Base-by-base conservation (phyloP, 768 basidiomycete species). In the Kondoa subrosea region DNA sequence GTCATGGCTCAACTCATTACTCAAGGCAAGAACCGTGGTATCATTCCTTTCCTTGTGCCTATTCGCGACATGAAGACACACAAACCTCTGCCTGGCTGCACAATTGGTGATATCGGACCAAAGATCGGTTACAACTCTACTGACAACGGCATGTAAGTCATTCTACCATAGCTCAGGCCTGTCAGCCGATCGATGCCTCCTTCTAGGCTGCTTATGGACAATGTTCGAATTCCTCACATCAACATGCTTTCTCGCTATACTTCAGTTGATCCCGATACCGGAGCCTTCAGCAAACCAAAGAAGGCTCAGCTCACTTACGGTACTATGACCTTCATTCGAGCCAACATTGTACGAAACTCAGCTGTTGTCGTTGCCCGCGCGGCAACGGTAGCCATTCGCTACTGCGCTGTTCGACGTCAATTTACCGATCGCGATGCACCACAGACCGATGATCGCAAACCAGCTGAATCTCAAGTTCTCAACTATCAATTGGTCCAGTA, bases 21-120 rank as follows among this genome's bases (percentile, higher is more conserved):
- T 68, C 56, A 72, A 40, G 73, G 74, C 33, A 31, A 40, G 56
- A 82, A 84, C 71, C 75, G 83, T 64, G 87, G 87, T 0, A 86
- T 87, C 1, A 86, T 88, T 76, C 77, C 88, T 57, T 89, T 89
- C 77, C 81, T 88, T 67, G 78, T 88, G 3, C 87, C 85, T 68
- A 74, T 89, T 25, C 78, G 88, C 30, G 84, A 83, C 32, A 69
- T 84, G 29, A 82, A 86, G 85, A 73, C 58, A 77, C 85, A 87
- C 73, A 80, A 76, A 58, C 73, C 81, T 1, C 78, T 85, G 2
- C 83, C 85, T 8, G 85, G 85, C 0, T 82, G 86, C 12, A 79
- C 72, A 1, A 80, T 85, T 56, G 87, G 86, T 1, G 87, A 89
- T 72, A 87, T 89, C 62, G 87, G 87, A 12, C 72, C 68, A 14